Evolutionary conservation across 352 stramenopile genomes (phyloP).

Genomic region (Pythium volutum): DNA sequence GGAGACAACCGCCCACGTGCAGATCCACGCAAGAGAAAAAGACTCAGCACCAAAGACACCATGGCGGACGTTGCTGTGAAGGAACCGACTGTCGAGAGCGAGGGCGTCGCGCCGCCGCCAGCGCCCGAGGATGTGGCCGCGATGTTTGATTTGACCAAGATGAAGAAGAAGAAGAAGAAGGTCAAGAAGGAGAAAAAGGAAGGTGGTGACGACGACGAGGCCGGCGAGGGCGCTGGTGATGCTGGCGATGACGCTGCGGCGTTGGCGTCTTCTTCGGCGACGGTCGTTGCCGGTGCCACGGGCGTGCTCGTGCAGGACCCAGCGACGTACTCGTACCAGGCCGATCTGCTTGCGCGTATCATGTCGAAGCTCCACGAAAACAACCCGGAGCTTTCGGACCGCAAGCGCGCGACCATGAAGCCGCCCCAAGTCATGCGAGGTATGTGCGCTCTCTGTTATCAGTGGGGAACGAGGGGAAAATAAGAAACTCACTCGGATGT

Average conservation of each 20-base stretch:
- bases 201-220: conserved; percentile 32
- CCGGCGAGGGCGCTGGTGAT: conserved; percentile 23
- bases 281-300: conserved; percentile 10
- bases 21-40: not conserved
- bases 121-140: conserved; percentile 83
- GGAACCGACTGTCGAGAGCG: conserved; percentile 34
- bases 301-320: conserved; percentile 78
- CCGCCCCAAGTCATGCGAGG: conserved; percentile 85
- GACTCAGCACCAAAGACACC: not conserved
- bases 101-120: conserved; percentile 42
- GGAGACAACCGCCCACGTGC: no score
- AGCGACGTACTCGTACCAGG: conserved; percentile 94
- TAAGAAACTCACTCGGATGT: no score
- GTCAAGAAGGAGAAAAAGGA: conserved; percentile 56
- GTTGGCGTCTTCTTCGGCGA: conserved; percentile 18
- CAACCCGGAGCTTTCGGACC: conserved; percentile 95
- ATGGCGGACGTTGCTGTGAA: conserved; percentile 63
- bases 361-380: conserved; percentile 94
- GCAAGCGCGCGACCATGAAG: conserved; percentile 92
- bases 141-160: conserved; percentile 91
- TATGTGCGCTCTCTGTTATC: not conserved
- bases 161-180: conserved; percentile 94
- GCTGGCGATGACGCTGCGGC: conserved; percentile 31
- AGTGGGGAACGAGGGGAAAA: not conserved
- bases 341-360: conserved; percentile 93